A percentile compares a stretch with the other conserved stretches of the same genome.
These are phyloP conservation scores for Metarhizium rileyi DNA, from an alignment of 2,329 filamentous ascomycete species.

Conservation along the genomic window DNA sequence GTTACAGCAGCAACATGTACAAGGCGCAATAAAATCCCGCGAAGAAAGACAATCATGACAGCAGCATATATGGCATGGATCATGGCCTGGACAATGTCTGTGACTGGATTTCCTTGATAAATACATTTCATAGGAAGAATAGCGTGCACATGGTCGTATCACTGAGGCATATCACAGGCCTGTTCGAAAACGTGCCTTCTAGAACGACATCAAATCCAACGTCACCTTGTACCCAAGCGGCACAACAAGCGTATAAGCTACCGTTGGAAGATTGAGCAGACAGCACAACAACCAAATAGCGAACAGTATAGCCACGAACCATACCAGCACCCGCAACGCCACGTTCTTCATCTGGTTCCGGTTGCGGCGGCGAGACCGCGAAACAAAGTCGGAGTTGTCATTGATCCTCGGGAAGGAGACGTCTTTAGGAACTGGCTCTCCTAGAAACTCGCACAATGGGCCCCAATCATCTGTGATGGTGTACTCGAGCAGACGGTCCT, in stretches of 20 bases:
- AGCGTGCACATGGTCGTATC: no score
- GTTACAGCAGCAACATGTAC: no score
- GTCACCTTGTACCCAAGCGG: not conserved
- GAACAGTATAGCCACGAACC: conserved; percentile 8
- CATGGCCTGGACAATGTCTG: no score
- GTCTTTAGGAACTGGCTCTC: conserved; percentile 22
- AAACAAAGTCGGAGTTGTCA: conserved; percentile 25
- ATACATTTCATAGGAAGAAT: no score
- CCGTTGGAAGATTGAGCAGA: not conserved
- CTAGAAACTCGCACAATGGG: conserved; percentile 26
- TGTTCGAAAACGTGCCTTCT: not conserved
- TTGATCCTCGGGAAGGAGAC: conserved; percentile 26
- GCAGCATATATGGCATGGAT: no score
- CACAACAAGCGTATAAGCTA: not conserved
- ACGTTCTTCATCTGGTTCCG: conserved; percentile 26
- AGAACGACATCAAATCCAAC: not conserved
- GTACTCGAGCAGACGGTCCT: conserved; percentile 25
- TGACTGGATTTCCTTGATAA: no score
- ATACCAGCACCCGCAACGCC: conserved; percentile 16
- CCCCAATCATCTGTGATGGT: conserved; percentile 26
- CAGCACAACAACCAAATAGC: conserved; percentile 1
- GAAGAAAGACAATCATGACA: no score
- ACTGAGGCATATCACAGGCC: no score
- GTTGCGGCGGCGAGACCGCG: conserved; percentile 22
- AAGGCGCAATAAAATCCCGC: no score